These are phyloP conservation scores for Phytopythium mirpurense DNA, from an alignment of 352 stramenopile species.

Conservation along the genomic window DNA sequence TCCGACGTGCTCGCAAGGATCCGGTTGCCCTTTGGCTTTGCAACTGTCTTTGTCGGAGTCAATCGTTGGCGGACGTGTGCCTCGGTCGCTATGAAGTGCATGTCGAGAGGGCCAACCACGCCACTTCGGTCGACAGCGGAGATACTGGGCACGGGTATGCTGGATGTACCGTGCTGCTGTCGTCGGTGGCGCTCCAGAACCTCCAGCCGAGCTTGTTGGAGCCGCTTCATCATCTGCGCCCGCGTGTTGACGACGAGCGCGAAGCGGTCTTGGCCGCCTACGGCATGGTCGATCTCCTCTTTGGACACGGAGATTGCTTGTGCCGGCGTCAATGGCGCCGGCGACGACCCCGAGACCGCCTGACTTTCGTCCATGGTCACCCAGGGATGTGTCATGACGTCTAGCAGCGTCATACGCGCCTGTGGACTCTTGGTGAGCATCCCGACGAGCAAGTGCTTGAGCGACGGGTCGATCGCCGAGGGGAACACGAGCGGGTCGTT, in stretches of 20 bases:
- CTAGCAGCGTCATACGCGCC: constrained; percentile 49
- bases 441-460: constrained; percentile 50
- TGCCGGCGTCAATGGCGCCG: constrained; percentile 14
- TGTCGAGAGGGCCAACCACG: neutral
- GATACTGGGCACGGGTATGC: neutral
- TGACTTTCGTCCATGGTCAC: constrained; percentile 63
- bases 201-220: constrained; percentile 37
- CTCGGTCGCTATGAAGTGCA: constrained; percentile 4
- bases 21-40: constrained; percentile 20
- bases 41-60: constrained; percentile 1
- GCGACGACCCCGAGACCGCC: constrained; percentile 7
- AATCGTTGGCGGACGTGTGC: constrained; percentile 3
- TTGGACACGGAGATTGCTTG: constrained; percentile 56
- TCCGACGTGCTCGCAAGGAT: constrained; percentile 17
- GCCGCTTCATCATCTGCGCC: constrained; percentile 61
- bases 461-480: constrained; percentile 34
- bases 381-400: constrained; percentile 78
- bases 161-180: neutral
- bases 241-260: constrained; percentile 62
- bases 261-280: constrained; percentile 48
- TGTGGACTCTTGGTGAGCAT: constrained; percentile 65
- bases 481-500: constrained; percentile 69
- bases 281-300: constrained; percentile 75
- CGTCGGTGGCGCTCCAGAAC: constrained; percentile 19
- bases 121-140: neutral